Evolutionary conservation across 345 rosid genomes (phyloP), one percentile per base, ranked within the genome.

Genomic region (Aurinia saxatilis): DNA sequence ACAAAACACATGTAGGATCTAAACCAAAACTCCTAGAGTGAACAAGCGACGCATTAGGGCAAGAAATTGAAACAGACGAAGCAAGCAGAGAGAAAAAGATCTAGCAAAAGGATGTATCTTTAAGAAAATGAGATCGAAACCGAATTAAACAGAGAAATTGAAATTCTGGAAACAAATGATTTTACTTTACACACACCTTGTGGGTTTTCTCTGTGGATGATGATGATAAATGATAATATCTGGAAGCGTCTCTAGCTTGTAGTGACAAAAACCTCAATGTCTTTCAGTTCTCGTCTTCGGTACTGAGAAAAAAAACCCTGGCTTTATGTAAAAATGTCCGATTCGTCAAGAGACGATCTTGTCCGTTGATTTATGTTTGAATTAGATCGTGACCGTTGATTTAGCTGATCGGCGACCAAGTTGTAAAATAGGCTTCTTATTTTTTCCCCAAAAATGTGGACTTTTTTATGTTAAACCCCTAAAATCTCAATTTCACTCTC

Each of bases 211-310:
- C 27, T 25, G 49, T 30, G 16, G 42, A 57, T 18, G 42, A 38
- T n/a, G n/a, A n/a, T n/a, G n/a, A n/a, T n/a, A n/a, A n/a, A n/a
- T 54, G 52, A 65, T 35, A 41, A 42, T 42, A 39, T 68, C 60
- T n/a, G 14, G 60, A 67, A 50, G 30, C 59, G 57, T 39, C 25
- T 46, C 46, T 21, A 21, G 27, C 61, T n/a, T 44, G 29, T 42
- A 35, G 19, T 44, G 62, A 42, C 14, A 31, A 44, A 53, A 45
- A 30, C 15, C 40, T 17, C 60, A 34, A 23, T 46, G 70, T 45
- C 47, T 64, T 53, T 44, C 53, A 42, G 7, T 15, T 65, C 52
- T 53, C 18, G 52, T n/a, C 36, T 30, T 8, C n/a, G 10, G 3
- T 19, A 4, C 15, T 52, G 50, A 21, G 5, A 5, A 0, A 39